These are phyloP conservation scores for Moelleriella libera DNA, from an alignment of 2,329 filamentous ascomycete species.

Conservation along the genomic window DNA sequence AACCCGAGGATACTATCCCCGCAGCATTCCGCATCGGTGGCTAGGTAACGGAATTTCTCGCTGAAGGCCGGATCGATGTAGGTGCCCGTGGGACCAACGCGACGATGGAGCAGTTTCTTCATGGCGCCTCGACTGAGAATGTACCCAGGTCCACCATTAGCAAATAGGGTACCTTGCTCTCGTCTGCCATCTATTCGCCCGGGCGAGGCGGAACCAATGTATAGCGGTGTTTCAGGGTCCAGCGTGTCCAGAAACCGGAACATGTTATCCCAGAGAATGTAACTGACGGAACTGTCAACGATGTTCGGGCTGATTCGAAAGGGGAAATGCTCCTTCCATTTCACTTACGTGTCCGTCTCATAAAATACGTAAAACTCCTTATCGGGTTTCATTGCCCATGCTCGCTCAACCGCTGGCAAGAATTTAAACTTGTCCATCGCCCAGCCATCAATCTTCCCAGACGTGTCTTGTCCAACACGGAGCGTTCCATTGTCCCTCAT, in stretches of 20 bases:
- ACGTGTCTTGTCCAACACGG: slow-evolving; percentile 11
- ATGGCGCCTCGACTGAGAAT: slow-evolving; percentile 7
- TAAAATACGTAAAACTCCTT: slow-evolving; percentile 34
- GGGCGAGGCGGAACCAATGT: slow-evolving; percentile 12
- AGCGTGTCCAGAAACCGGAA: slow-evolving; percentile 5
- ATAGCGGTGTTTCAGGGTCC: slow-evolving; percentile 10
- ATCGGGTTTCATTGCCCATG: slow-evolving; percentile 22
- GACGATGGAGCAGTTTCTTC: slow-evolving; percentile 8
- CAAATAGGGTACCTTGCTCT: slow-evolving; percentile 7
- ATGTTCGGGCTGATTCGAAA: neutral
- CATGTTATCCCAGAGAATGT: slow-evolving; percentile 7
- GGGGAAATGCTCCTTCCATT: neutral
- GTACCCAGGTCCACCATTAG: slow-evolving; percentile 7
- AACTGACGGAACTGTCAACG: neutral
- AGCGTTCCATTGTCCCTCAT: slow-evolving; percentile 18
- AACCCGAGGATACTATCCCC: slow-evolving; percentile 6
- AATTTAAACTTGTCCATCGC: slow-evolving; percentile 34
- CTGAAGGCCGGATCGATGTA: slow-evolving; percentile 16
- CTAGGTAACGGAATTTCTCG: slow-evolving; percentile 3
- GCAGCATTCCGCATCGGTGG: slow-evolving; percentile 4
- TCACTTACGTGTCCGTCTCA: slow-evolving; percentile 31
- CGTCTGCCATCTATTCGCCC: slow-evolving; percentile 14
- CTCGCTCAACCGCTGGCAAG: slow-evolving; percentile 29
- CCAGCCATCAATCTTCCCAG: slow-evolving; percentile 28
- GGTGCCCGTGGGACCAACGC: slow-evolving; percentile 16